Percentiles rank a stretch among this genome's conserved stretches.
phyloP scores from a whole-genome alignment of 2,329 filamentous ascomycete genomes.

The Akanthomyces muscarius region DNA sequence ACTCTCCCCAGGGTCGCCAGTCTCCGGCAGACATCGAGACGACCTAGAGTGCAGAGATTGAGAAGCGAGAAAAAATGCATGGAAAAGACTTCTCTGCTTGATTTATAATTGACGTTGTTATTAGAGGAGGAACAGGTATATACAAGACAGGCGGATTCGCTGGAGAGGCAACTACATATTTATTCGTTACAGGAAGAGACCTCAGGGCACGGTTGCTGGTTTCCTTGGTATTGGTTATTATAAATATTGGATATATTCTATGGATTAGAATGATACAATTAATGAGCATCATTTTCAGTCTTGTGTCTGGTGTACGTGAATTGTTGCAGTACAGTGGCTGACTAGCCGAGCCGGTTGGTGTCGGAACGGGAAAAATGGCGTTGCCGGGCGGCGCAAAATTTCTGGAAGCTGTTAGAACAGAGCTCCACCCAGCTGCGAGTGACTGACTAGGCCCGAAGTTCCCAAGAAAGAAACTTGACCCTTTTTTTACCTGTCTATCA shows the following conservation, averaged over 20 bases:
- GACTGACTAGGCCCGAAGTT: background rate
- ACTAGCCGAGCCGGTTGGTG: background rate
- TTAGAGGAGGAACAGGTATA: background rate
- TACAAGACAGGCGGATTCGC: slow-evolving; percentile 2
- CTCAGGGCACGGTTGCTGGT: slow-evolving; percentile 4
- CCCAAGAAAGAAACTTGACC: slow-evolving; percentile 1
- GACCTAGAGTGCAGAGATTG: background rate
- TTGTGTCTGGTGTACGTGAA: background rate
- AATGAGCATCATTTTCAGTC: background rate
- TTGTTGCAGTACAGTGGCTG: background rate
- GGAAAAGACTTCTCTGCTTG: background rate
- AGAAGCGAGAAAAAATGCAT: slow-evolving; percentile 6
- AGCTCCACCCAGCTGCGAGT: slow-evolving; percentile 8
- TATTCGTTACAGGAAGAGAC: slow-evolving; percentile 11
- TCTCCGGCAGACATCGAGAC: background rate
- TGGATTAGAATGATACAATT: slow-evolving; percentile 8
- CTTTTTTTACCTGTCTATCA: slow-evolving; percentile 8
- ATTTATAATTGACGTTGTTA: background rate
- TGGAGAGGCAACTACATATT: slow-evolving; percentile 5
- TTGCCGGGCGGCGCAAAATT: slow-evolving; percentile 18
- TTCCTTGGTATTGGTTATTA: background rate
- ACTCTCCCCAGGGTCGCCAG: slow-evolving; percentile 8
- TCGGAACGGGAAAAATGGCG: slow-evolving; percentile 17
- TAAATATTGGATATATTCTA: slow-evolving; percentile 15
- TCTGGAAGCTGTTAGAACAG: slow-evolving; percentile 23